Conservation (phyloP, 2,329 filamentous ascomycete genomes). For the Lecanicillium sp. region DNA sequence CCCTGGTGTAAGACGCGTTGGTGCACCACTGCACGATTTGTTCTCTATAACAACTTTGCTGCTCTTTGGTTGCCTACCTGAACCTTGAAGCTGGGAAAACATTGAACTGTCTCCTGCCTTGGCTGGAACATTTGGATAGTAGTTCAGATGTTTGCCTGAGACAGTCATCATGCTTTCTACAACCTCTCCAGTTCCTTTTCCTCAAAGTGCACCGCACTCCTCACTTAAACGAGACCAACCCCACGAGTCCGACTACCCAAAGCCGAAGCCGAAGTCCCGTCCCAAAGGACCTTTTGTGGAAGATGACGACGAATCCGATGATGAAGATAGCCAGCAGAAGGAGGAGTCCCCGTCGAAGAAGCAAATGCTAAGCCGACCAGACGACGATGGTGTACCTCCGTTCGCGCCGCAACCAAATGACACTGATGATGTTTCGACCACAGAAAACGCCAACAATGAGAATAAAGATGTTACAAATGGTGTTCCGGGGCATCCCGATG, state of each 20-base stretch:
- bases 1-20: conserved; percentile 17
- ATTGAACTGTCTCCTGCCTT: no score
- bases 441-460: no score
- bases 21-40: not conserved
- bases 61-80: no score
- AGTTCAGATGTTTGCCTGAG: not conserved
- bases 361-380: conserved; percentile 9
- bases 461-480: no score
- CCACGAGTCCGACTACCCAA: conserved; percentile 21
- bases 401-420: conserved; percentile 4
- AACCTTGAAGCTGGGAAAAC: no score
- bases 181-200: conserved; percentile 51
- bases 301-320: conserved; percentile 28
- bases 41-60: not conserved
- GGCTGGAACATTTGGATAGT: not conserved
- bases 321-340: conserved; percentile 12
- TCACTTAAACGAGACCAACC: conserved; percentile 26
- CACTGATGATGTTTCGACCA: not conserved
- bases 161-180: conserved; percentile 43
- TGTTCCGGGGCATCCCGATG: no score
- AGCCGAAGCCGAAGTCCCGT: conserved; percentile 24
- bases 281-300: conserved; percentile 29
- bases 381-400: conserved; percentile 2
- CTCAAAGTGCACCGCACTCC: conserved; percentile 36
- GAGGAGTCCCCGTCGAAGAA: conserved; percentile 11